Conservation (phyloP, 2,329 filamentous ascomycete species). For the Aspergillaceae sp. region DNA sequence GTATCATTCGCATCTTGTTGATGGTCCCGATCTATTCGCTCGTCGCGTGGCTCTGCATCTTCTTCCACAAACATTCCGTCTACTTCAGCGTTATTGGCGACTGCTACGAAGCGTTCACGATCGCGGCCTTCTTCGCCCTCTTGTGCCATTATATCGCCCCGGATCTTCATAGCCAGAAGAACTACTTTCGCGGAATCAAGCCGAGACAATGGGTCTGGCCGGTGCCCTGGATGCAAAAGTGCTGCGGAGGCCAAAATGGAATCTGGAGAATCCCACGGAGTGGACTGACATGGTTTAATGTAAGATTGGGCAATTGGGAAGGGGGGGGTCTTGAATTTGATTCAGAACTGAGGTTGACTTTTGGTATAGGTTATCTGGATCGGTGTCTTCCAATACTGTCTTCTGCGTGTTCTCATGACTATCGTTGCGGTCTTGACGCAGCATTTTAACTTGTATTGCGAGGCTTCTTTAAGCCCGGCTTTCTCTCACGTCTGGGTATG, state of each 20-base stretch:
- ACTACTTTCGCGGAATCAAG: slow-evolving; percentile 63
- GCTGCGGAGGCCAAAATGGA: slow-evolving; percentile 60
- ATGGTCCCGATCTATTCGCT: slow-evolving; percentile 78
- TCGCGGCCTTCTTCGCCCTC: slow-evolving; percentile 76
- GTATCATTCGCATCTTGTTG: slow-evolving; percentile 78
- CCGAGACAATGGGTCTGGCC: slow-evolving; percentile 70
- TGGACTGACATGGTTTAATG: slow-evolving; percentile 84
- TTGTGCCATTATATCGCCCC: slow-evolving; percentile 74
- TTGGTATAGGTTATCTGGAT: slow-evolving; percentile 52
- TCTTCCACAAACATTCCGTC: slow-evolving; percentile 66
- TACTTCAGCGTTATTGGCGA: slow-evolving; percentile 76
- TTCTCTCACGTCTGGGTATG: slow-evolving; percentile 78
- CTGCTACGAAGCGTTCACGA: slow-evolving; percentile 84
- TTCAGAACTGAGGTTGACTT: background rate
- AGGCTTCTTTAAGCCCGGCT: slow-evolving; percentile 64
- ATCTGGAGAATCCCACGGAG: slow-evolving; percentile 66
- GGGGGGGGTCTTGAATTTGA: too few species aligned
- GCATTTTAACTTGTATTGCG: slow-evolving; percentile 63
- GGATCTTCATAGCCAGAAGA: slow-evolving; percentile 69
- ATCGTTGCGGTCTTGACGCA: slow-evolving; percentile 67
- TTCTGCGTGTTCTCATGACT: slow-evolving; percentile 70
- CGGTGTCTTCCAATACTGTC: slow-evolving; percentile 76
- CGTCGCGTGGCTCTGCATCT: slow-evolving; percentile 64
- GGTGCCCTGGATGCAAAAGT: slow-evolving; percentile 60
- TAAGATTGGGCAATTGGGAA: slow-evolving; percentile 17